A percentile compares a stretch with the other conserved stretches of the same genome.
Evolutionary conservation across 208 protist genomes (phyloP).

Genomic region (Naegleria gruberi): DNA sequence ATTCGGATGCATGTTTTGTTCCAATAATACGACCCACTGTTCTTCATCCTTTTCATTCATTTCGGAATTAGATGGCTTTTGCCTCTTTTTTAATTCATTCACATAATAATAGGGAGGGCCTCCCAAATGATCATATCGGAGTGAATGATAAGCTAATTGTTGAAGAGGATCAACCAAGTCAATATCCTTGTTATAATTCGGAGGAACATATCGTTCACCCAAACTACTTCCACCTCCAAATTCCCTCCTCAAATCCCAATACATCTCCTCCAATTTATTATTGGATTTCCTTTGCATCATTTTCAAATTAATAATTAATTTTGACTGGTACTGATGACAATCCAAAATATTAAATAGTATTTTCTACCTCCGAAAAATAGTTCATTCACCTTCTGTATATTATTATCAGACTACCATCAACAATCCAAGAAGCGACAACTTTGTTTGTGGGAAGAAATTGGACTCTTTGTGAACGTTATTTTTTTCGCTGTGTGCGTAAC

Average conservation of each 20-base stretch:
- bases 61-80: background rate
- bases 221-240: background rate
- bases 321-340: too few relatives aligned
- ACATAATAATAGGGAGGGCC: background rate
- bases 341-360: too few relatives aligned
- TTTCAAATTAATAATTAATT: too few relatives aligned
- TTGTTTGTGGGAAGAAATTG: too few relatives aligned
- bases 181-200: background rate
- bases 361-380: too few relatives aligned
- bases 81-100: background rate
- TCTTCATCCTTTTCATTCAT: background rate
- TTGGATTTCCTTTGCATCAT: too few relatives aligned
- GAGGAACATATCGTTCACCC: background rate
- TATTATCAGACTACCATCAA: too few relatives aligned
- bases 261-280: background rate
- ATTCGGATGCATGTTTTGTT: background rate
- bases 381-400: too few relatives aligned
- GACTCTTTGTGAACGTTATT: too few relatives aligned
- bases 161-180: background rate
- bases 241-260: background rate
- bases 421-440: too few relatives aligned
- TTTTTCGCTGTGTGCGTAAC: too few relatives aligned
- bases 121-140: slow-evolving; percentile 11
- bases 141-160: background rate
- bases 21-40: background rate